Conservation (phyloP, 768 basidiomycete genomes). For the Boletus rubroflammeus region DNA sequence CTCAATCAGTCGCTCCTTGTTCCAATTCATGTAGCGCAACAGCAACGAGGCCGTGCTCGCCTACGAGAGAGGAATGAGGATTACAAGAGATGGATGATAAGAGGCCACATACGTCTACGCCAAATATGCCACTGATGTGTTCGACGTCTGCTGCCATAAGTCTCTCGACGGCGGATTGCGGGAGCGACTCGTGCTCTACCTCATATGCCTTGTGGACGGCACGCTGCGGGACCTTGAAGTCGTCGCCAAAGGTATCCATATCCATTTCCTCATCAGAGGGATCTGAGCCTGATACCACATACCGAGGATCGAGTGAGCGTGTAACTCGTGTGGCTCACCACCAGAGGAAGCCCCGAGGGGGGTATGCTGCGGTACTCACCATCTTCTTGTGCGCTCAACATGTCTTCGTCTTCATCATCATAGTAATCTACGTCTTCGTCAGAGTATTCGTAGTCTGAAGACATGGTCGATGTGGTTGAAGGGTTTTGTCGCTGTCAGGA, state of each 20-base stretch:
- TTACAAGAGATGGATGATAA: background rate
- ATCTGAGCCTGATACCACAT: slow-evolving; percentile 34
- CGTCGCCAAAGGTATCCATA: slow-evolving; percentile 61
- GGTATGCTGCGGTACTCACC: slow-evolving; percentile 32
- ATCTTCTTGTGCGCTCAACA: slow-evolving; percentile 58
- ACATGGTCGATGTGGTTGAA: slow-evolving; percentile 35
- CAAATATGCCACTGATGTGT: slow-evolving; percentile 84
- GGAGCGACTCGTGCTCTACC: slow-evolving; percentile 77
- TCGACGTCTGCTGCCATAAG: slow-evolving; percentile 77
- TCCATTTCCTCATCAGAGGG: slow-evolving; percentile 63
- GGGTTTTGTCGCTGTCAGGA: slow-evolving; percentile 14
- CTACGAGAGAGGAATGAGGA: slow-evolving; percentile 38
- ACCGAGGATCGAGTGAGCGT: slow-evolving; percentile 21
- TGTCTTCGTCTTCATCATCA: slow-evolving; percentile 70
- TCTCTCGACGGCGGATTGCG: slow-evolving; percentile 68
- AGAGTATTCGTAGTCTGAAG: slow-evolving; percentile 68
- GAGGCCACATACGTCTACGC: slow-evolving; percentile 70
- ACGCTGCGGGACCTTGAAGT: slow-evolving; percentile 56
- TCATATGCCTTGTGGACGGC: slow-evolving; percentile 72
- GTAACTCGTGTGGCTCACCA: slow-evolving; percentile 17
- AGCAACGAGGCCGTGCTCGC: slow-evolving; percentile 68
- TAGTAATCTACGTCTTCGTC: slow-evolving; percentile 66
- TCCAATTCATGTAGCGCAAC: slow-evolving; percentile 85
- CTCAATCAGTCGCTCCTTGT: slow-evolving; percentile 93
- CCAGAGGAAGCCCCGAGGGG: slow-evolving; percentile 13